phyloP scores from a whole-genome alignment of 2,329 filamentous ascomycete species.

The Teratosphaeriaceae sp. region DNA sequence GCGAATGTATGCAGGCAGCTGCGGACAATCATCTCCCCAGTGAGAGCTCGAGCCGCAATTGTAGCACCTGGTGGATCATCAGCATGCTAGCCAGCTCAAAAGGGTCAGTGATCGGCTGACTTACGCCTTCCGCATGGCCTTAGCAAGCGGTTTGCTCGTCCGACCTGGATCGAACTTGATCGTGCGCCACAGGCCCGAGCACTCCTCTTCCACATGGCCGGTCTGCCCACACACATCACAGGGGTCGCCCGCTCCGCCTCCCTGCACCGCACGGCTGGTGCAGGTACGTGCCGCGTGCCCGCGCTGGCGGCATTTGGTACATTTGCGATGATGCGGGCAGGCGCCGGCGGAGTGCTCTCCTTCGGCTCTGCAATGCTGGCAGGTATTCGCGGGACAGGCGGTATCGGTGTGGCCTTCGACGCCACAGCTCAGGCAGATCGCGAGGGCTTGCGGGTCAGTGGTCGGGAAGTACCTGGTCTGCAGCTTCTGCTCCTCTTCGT shows the following conservation, averaged over 20 bases:
- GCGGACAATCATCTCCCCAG: slow-evolving; percentile 17
- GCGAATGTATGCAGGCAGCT: slow-evolving; percentile 7
- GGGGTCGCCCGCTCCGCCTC: slow-evolving; percentile 8
- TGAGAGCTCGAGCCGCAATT: slow-evolving; percentile 14
- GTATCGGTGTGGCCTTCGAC: slow-evolving; percentile 10
- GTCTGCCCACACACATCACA: slow-evolving; percentile 15
- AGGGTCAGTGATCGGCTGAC: background rate
- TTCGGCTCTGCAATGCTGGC: slow-evolving; percentile 8
- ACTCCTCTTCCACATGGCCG: slow-evolving; percentile 22
- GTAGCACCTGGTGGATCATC: slow-evolving; percentile 9
- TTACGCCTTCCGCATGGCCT: slow-evolving; percentile 7
- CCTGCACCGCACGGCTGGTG: slow-evolving; percentile 2
- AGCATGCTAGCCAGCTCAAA: background rate
- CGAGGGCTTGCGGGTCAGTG: slow-evolving; percentile 6
- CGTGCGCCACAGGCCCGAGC: slow-evolving; percentile 16
- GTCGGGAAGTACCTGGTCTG: slow-evolving; percentile 16
- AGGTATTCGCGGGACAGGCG: slow-evolving; percentile 9
- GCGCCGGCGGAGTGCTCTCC: slow-evolving; percentile 10
- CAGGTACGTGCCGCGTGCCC: slow-evolving; percentile 11
- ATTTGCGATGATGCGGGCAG: slow-evolving; percentile 15
- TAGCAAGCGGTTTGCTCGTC: slow-evolving; percentile 2
- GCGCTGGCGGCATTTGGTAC: slow-evolving; percentile 14
- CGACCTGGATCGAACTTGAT: too few relatives aligned
- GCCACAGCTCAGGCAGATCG: slow-evolving; percentile 16
- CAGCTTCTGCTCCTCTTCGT: background rate